Base-by-base conservation (phyloP, 225 moss, liverwort and hornwort genomes). In the Marchantia paleacea region DNA sequence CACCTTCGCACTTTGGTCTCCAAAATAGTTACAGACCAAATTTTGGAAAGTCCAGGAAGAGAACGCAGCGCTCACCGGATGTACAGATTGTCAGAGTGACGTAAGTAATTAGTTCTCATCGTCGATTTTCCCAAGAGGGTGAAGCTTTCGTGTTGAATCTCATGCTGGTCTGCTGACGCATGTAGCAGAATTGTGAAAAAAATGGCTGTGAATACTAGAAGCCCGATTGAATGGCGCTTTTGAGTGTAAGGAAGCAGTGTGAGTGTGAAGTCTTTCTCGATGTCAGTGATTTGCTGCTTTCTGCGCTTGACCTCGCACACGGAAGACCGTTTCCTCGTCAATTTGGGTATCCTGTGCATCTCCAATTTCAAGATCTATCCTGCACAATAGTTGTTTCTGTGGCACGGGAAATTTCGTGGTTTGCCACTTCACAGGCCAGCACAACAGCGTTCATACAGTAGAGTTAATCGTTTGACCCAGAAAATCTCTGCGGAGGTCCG, bases 141-240 rank as follows among this genome's bases (percentile, higher is more conserved):
- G 64, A 28, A 24, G 78, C 48, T 78, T 50, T 64, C 50, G 78
- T 13, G 78, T 66, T 50, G 60, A 66, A 51, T 67, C 65, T 78
- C 65, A 65, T 78, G 78, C 78, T 78, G 51, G 65, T 65, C 64
- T 78, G 65, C 51, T 78, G 8, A 51, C 65, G n/a, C 65, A 78
- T 52, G 50, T 67, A 66, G 65, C 78, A 78, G 78, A 65, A 11
- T 66, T 66, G 78, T 78, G 24, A 66, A 50, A 76, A 24, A 49
- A 20, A 65, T 50, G 64, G 48, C 30, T 78, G 78, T 78, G 65
- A 78, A 78, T 78, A 78, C 16, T 65, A 78, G 78, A 78, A n/a
- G 64, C 78, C 77, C 48, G 65, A 62, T 22, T 8, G 18, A 77
- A 8, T 49, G 18, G 61, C 60, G 77, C 62, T 16, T 62, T 62